Conservation (phyloP, 2,329 filamentous ascomycete species). For the Colletotrichum tropicale region DNA sequence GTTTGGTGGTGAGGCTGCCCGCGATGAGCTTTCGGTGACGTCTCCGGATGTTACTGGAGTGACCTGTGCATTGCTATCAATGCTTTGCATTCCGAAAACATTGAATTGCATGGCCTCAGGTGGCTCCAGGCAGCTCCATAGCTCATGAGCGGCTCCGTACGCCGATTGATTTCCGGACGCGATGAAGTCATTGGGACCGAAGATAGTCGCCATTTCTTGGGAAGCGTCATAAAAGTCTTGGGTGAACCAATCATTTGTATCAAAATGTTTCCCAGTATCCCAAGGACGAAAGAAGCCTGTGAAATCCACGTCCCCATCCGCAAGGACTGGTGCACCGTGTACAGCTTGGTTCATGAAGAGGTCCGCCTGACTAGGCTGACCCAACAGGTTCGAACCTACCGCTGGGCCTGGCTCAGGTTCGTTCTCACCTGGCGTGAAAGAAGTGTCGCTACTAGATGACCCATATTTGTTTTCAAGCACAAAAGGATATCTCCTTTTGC, state of each 20-base stretch:
- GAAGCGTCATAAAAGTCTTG: not conserved
- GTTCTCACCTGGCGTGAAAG: not conserved
- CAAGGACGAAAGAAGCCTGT: not conserved
- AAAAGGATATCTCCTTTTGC: not conserved
- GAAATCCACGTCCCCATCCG: not conserved
- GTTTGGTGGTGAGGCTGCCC: not conserved
- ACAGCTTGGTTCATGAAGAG: not conserved
- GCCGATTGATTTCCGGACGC: not conserved
- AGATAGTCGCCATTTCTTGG: not conserved
- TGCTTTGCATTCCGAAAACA: not conserved
- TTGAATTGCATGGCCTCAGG: not conserved
- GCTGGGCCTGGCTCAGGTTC: not conserved
- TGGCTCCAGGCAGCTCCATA: not conserved
- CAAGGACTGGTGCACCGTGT: not conserved
- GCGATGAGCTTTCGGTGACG: not conserved
- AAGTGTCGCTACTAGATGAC: not conserved
- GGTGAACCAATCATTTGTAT: not conserved
- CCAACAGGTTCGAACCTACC: not conserved
- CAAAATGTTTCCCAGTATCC: not conserved
- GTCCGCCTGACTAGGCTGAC: not conserved
- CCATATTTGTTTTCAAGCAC: not conserved
- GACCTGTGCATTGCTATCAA: not conserved
- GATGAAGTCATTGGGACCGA: not conserved
- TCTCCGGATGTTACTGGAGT: not conserved
- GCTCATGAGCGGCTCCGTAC: not conserved